Base-by-base conservation (phyloP, 148 eudicot genomes). In the Rheum nobile region DNA sequence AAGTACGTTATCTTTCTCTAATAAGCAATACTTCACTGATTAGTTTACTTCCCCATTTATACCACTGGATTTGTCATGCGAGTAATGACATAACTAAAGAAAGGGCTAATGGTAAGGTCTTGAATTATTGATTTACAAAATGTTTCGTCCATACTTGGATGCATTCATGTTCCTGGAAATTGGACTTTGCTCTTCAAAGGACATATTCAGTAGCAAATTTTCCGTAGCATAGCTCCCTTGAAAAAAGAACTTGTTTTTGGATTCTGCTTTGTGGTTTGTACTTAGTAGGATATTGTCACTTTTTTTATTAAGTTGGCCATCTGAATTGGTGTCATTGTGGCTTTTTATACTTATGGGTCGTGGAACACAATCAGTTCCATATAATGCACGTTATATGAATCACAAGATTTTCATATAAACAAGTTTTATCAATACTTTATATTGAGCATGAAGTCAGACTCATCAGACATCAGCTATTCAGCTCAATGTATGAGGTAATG, bases 1-100 rank as follows among this genome's bases (percentile, higher is more conserved):
- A 14, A 90, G 97, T 93, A 88, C 79, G 86, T 55, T 50, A 50
- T 35, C 31, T 24, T 24, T 0, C 17, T 32, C 3, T 16, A 34
- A 32, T n/a, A 2, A 0, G 43, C 11, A 41, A 16, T 57, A 57
- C 14, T 65, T 16, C 21, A 31, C 8, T 65, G 39, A 13, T 65
- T 57, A 24, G 1, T n/a, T 52, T 43, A 24, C 21, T 41, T 50
- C 57, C 19, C 26, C 42, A 12, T 17, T 39, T 24, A 34, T 47
- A 8, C 71, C 37, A 38, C 5, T 34, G 35, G 46, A 35, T 41
- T 4, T 41, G 43, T 41, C 10, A 41, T 21, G 17, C 38, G 46
- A 37, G 28, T 22, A 8, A 47, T 47, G 52, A 17, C 6, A 17
- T 14, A 17, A 14, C 46, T 2, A 47, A 16, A 47, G 52, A 47